Evolutionary conservation across 352 stramenopile species (phyloP).

Genomic region (Pythium aquatile): DNA sequence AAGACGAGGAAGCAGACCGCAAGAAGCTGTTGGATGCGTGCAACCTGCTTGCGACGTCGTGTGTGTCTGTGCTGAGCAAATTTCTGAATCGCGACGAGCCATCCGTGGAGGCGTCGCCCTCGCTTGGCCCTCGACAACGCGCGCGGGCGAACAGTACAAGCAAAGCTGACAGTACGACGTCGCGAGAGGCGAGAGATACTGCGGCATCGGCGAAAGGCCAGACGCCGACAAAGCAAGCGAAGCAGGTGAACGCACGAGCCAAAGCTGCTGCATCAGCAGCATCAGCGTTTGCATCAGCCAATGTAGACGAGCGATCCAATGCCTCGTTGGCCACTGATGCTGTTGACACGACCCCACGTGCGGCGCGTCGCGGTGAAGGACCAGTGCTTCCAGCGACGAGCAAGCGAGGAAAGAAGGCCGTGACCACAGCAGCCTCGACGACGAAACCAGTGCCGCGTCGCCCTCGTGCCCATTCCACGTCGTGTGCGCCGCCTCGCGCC

Average conservation of each 20-base stretch:
- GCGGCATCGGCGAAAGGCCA: neutral
- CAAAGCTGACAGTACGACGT: constrained; percentile 1
- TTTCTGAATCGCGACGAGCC: constrained; percentile 41
- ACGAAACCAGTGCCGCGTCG: neutral
- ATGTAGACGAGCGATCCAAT: neutral
- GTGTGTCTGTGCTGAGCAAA: constrained; percentile 57
- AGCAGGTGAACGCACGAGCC: neutral
- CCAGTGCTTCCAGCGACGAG: neutral
- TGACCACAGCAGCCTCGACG: neutral
- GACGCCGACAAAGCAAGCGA: neutral
- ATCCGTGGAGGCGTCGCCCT: neutral
- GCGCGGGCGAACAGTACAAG: constrained; percentile 25
- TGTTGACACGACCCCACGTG: neutral
- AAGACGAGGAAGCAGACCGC: constrained; percentile 17
- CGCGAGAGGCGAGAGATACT: neutral
- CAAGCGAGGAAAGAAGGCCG: constrained; percentile 14
- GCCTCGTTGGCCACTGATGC: neutral
- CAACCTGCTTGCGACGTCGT: constrained; percentile 57
- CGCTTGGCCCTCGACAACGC: constrained; percentile 10
- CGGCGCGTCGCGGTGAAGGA: neutral
- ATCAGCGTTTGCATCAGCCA: neutral
- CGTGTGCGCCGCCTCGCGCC: constrained; percentile 13
- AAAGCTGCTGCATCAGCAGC: neutral
- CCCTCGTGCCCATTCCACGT: constrained; percentile 23
- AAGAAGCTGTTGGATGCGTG: constrained; percentile 61